Conservation (phyloP, 495 filamentous ascomycete genomes). For the Neurospora sublineolata region DNA sequence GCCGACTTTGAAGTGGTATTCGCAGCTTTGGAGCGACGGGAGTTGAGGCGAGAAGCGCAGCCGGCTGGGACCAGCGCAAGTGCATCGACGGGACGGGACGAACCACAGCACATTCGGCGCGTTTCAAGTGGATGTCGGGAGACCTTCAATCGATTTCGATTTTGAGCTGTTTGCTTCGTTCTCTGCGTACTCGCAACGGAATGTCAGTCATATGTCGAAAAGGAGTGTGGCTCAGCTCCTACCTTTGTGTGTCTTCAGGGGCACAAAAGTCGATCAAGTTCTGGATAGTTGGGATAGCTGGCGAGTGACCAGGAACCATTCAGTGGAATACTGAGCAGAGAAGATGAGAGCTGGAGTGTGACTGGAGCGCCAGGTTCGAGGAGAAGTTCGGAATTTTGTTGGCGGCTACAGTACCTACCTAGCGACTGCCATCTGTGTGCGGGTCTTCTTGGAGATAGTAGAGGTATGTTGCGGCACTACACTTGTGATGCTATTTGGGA, state of each 20-base stretch:
- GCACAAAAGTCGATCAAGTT: not conserved
- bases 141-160: not conserved
- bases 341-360: not conserved
- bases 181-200: not conserved
- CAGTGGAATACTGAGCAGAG: not conserved
- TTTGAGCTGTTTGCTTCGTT: not conserved
- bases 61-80: not conserved
- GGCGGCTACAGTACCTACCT: too few relatives aligned
- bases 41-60: not conserved
- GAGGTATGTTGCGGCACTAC: not conserved
- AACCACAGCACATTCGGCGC: not conserved
- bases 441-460: not conserved
- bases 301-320: not conserved
- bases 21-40: not conserved
- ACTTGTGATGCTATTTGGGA: not conserved
- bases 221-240: not conserved
- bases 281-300: not conserved
- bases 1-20: not conserved
- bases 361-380: not conserved
- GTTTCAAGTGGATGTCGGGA: not conserved
- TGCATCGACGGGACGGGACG: not conserved
- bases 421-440: not conserved
- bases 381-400: not conserved
- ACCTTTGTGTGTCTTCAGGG: not conserved
- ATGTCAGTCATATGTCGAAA: not conserved